Evolutionary conservation across 176 grass and related monocot genomes (phyloP).

Genomic region (Lolium rigidum): DNA sequence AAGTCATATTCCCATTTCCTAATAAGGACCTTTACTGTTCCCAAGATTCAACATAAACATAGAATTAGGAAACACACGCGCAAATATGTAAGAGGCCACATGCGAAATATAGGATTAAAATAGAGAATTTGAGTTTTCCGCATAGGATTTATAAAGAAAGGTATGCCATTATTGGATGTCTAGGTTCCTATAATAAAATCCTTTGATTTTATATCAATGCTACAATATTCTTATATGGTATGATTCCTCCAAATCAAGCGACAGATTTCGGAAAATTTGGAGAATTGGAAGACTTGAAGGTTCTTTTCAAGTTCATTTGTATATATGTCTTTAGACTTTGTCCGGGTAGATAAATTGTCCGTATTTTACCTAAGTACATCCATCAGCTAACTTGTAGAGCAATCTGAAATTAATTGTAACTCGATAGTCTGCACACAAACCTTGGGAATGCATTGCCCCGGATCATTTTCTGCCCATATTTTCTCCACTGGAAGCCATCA

Average conservation of each 20-base stretch:
- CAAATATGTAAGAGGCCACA: background rate
- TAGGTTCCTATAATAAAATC: background rate
- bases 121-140: background rate
- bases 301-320: background rate
- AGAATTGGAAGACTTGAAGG: background rate
- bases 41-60: background rate
- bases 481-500: constrained; percentile 68
- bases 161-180: background rate
- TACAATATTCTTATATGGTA: background rate
- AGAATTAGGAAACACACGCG: background rate
- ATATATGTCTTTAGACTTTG: background rate
- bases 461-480: constrained; percentile 66
- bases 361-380: background rate
- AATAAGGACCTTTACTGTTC: background rate
- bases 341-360: background rate
- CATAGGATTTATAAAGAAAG: background rate
- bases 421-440: constrained; percentile 37
- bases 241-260: background rate
- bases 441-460: constrained; percentile 48
- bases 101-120: background rate
- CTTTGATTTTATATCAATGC: background rate
- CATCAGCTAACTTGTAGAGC: background rate
- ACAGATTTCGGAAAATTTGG: background rate
- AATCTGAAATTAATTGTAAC: constrained; percentile 9
- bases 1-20: background rate